phyloP scores from a whole-genome alignment of 768 basidiomycete species.

The Psilocybe sp. region DNA sequence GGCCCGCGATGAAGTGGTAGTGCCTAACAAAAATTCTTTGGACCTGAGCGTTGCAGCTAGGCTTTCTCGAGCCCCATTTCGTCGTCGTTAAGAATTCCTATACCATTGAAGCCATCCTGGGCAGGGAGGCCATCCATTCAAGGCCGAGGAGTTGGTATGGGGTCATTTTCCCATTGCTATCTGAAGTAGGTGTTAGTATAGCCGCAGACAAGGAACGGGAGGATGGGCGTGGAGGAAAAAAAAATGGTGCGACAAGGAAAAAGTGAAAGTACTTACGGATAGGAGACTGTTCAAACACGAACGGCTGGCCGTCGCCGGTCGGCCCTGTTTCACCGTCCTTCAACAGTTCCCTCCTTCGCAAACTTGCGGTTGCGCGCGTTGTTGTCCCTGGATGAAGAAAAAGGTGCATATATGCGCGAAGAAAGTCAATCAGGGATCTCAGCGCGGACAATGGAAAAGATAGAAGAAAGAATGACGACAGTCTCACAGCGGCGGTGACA shows the following conservation, averaged over 20 bases:
- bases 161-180: conserved; percentile 87
- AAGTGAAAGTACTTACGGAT: conserved; percentile 56
- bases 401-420: not conserved
- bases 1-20: conserved; percentile 70
- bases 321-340: conserved; percentile 80
- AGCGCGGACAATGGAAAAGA: too few species aligned
- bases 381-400: conserved; percentile 51
- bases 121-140: conserved; percentile 87
- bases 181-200: conserved; percentile 39
- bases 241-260: too few species aligned
- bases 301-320: conserved; percentile 85
- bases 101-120: conserved; percentile 95
- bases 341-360: conserved; percentile 95
- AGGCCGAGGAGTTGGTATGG: conserved; percentile 90
- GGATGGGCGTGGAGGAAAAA: too few species aligned
- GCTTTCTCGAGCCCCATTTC: conserved; percentile 99
- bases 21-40: conserved; percentile 96
- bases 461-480: too few species aligned
- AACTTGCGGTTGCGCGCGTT: conserved; percentile 86
- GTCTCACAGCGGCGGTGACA: too few species aligned
- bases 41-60: too few species aligned
- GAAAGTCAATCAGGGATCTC: not conserved
- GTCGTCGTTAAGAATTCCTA: conserved; percentile 94
- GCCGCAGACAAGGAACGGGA: too few species aligned
- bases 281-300: conserved; percentile 92